phyloP scores from a whole-genome alignment of 192 early-diverging fungal species.

The Gonapodya prolifera region DNA sequence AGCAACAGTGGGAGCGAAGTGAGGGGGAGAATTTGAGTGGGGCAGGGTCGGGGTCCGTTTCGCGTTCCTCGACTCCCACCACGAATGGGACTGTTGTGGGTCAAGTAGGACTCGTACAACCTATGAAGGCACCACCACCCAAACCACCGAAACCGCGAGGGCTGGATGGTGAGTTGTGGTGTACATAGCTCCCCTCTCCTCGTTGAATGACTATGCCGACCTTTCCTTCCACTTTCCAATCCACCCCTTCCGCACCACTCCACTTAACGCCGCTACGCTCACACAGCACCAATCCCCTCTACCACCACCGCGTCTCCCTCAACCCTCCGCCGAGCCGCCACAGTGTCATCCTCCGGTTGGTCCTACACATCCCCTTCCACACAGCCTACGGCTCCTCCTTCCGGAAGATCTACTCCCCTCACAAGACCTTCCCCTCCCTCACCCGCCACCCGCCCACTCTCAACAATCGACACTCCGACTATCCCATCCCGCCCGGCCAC shows the following conservation, averaged over 20 bases:
- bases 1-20: background rate
- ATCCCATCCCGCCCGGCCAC: background rate
- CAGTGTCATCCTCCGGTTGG: background rate
- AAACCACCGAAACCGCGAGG: background rate
- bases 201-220: too few relatives aligned
- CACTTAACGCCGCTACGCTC: too few relatives aligned
- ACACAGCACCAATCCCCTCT: background rate
- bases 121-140: background rate
- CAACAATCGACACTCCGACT: background rate
- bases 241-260: background rate
- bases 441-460: background rate
- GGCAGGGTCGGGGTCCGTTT: too few relatives aligned
- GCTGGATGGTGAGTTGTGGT: background rate
- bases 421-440: background rate
- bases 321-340: background rate
- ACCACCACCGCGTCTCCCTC: background rate
- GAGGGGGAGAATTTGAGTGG: background rate
- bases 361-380: background rate
- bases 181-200: too few relatives aligned
- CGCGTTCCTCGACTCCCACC: too few relatives aligned
- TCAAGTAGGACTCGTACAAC: too few relatives aligned
- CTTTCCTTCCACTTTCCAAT: background rate
- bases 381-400: too few relatives aligned
- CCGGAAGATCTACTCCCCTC: too few relatives aligned
- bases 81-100: too few relatives aligned